Base-by-base conservation (phyloP, 176 grass and related monocot species). In the Oryza nivara region DNA sequence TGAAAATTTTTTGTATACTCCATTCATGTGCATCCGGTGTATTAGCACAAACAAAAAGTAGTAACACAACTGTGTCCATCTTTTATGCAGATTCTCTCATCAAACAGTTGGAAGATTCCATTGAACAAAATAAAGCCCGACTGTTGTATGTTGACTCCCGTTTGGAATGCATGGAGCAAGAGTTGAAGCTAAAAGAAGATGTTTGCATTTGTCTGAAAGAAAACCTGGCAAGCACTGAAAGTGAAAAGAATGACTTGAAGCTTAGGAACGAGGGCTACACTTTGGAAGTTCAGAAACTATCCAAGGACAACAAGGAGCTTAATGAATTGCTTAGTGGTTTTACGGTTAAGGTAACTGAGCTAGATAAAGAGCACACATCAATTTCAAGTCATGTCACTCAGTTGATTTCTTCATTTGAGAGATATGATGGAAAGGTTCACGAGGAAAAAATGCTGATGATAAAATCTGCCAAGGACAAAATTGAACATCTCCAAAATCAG, bases 131-230 rank as follows among this genome's bases (percentile, higher is more conserved):
- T 49, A 83, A 90, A 75, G 47, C 65, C 43, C 9, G 43, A 10
- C 77, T 95, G 76, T 56, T 78, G 71, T 82, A 75, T 84, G 80
- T 90, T 64, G 85, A 95, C 46, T 90, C 87, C 28, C 96, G 80
- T 74, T 77, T 98, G 48, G 63, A 77, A 78, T 76, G 80, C 71
- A 83, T 92, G 87, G 87, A 95, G 66, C 63, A 88, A 51, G 89
- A 93, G 45, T 81, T 95, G 77, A 90, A 82, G 88, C 41, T 86
- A 80, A 98, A 95, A 90, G 91, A 98, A 82, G 85, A 92, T 67
- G 77, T 44, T 26, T 89, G 85, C 80, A 87, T 82, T 65, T 83
- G 56, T 85, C 83, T 98, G 76, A 91, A 90, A 92, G 89, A 79
- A 82, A 88, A 75, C 63, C 82, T 98, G 70, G 69, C 75, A 66